phyloP scores from a whole-genome alignment of 306 rosid species.

The Begonia peltatifolia region DNA sequence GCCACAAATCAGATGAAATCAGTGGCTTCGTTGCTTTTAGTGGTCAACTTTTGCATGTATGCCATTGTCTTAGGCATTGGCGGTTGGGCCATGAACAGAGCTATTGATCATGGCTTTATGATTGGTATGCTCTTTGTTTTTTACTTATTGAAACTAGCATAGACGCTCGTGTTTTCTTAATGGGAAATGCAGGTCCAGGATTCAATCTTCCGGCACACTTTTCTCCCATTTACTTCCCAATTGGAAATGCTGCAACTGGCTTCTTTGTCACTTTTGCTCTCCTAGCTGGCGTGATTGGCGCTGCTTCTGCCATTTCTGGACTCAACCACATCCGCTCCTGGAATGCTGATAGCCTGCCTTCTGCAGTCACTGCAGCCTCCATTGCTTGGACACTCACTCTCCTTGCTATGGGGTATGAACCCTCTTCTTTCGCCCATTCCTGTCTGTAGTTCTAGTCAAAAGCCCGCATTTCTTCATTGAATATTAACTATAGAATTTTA shows the following conservation, averaged over 20 bases:
- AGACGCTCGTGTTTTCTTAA: not conserved
- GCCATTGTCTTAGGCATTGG: slow-evolving; percentile 72
- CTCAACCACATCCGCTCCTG: slow-evolving; percentile 64
- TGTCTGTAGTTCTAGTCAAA: not conserved
- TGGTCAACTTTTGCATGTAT: slow-evolving; percentile 83
- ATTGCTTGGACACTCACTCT: slow-evolving; percentile 87
- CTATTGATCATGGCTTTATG: slow-evolving; percentile 70
- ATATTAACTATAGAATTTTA: no score
- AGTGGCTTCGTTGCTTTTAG: slow-evolving; percentile 55
- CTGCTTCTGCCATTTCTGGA: slow-evolving; percentile 57
- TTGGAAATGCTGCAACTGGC: slow-evolving; percentile 98
- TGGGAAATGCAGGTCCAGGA: slow-evolving; percentile 38
- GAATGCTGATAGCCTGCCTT: slow-evolving; percentile 63
- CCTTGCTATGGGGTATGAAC: slow-evolving; percentile 83
- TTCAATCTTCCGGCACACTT: slow-evolving; percentile 70
- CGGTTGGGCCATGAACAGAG: slow-evolving; percentile 88
- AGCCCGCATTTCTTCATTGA: no score
- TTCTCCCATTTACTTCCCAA: slow-evolving; percentile 78
- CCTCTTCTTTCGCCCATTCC: not conserved
- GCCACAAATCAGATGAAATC: slow-evolving; percentile 49
- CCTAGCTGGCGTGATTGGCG: slow-evolving; percentile 81
- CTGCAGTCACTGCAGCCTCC: slow-evolving; percentile 66
- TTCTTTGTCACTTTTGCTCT: slow-evolving; percentile 78
- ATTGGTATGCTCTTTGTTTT: slow-evolving; percentile 32
- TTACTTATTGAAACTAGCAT: no score